Percentiles rank a stretch among this genome's conserved stretches.
Evolutionary conservation across 23 red algal genomes (phyloP).

Genomic region (Gracilaria domingensis): DNA sequence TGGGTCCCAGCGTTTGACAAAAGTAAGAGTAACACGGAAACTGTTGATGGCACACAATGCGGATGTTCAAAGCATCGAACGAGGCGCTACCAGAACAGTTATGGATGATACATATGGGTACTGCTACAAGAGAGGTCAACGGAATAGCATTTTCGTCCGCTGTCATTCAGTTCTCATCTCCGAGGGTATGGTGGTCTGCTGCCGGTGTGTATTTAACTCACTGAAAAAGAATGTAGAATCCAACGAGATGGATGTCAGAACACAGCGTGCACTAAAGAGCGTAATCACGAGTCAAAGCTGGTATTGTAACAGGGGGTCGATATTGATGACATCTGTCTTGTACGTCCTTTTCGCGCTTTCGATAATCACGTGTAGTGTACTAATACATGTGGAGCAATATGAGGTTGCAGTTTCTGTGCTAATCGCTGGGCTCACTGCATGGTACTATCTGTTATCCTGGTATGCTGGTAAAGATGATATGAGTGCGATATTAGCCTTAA

Average conservation of each 20-base stretch:
- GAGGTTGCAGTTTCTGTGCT: constrained; percentile 26
- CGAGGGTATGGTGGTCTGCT: constrained; percentile 27
- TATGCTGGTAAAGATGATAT: neutral
- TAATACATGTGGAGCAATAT: constrained; percentile 28
- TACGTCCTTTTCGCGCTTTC: neutral
- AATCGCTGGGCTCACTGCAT: constrained; percentile 5
- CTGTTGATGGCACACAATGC: constrained; percentile 14
- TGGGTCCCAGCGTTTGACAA: neutral
- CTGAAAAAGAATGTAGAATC: neutral
- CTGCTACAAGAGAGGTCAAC: constrained; percentile 27
- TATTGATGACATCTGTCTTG: neutral
- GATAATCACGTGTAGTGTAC: neutral
- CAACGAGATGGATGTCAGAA: constrained; percentile 27
- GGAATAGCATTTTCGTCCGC: constrained; percentile 19
- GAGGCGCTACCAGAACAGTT: neutral
- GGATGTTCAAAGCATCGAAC: constrained; percentile 11
- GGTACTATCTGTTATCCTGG: constrained; percentile 19
- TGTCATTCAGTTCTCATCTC: constrained; percentile 15
- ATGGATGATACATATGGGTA: constrained; percentile 5
- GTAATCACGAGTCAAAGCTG: constrained; percentile 5
- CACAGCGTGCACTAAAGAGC: constrained; percentile 15
- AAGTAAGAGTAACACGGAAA: constrained; percentile 22
- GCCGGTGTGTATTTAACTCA: constrained; percentile 20
- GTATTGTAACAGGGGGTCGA: neutral
- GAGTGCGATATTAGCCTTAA: neutral